Evolutionary conservation across 169 alveolate species (phyloP), one percentile per base, ranked within the genome.

Genomic region (Plasmodium adleri): DNA sequence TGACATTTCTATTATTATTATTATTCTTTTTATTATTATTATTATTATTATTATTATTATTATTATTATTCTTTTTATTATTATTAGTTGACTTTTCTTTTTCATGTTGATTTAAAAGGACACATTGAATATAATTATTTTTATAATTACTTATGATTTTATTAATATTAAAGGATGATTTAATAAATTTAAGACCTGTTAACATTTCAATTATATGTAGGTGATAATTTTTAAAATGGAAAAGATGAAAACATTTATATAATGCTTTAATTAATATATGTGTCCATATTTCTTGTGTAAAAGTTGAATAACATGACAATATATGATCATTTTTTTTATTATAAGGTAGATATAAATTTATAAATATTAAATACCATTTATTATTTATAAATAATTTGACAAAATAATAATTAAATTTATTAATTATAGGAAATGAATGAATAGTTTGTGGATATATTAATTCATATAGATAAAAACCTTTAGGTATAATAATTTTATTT

Each of bases 301-400:
- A 43, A 13, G 45, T 4, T 20, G 91, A 83, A 20, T 39, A 32
- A 49, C 91, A 83, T 3, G 80, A 83, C 52, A 68, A 28, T 5
- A 68, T 20, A 12, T 56, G 12, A 8, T 76, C 28, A n/a, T 83
- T 58, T 5, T 68, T 22, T 15, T 56, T 63, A 83, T 83, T 24
- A 49, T 54, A 68, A 6, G 91, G 80, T 58, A 47, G 15, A 13
- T 15, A 6, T 3, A 83, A 24, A n/a, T 83, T 73, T 17, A 83
- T 74, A 68, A 83, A 83, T 39, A 83, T 72, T 83, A 83, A 56
- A 24, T 43, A 63, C 91, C 91, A 83, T 54, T 67, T 68, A 83
- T 83, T 83, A 83, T 83, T 83, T 83, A 83, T 83, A 15, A 13
- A 83, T 3, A 83, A 59, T 32, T 83, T 83, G 32, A 83, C 91